phyloP scores from a whole-genome alignment of 371 early-diverging fungal genomes.

The Mucor mucedo region DNA sequence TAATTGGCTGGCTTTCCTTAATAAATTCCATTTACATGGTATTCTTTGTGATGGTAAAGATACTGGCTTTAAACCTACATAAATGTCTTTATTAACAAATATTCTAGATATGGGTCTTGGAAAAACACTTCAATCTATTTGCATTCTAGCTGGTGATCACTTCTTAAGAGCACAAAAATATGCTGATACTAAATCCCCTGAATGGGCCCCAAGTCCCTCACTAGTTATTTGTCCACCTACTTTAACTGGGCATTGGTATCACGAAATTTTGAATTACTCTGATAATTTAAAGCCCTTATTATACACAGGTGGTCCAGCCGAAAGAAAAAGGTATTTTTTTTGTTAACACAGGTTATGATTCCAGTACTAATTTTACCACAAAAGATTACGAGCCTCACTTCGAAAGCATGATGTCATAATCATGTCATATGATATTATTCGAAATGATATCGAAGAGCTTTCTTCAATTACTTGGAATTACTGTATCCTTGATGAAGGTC shows the following conservation, averaged over 20 bases:
- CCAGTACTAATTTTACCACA: background rate
- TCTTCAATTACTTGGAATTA: slow-evolving; percentile 87
- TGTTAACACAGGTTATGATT: no score
- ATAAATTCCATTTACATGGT: slow-evolving; percentile 95
- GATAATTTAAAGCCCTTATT: slow-evolving; percentile 79
- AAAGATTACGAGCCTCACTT: slow-evolving; percentile 50
- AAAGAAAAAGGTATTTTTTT: slow-evolving; percentile 67
- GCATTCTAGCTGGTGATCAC: slow-evolving; percentile 93
- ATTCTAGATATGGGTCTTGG: slow-evolving; percentile 95
- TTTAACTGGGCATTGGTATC: slow-evolving; percentile 97
- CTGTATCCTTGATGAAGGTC: slow-evolving; percentile 99
- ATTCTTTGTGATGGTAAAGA: slow-evolving; percentile 94
- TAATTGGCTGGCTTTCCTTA: slow-evolving; percentile 98
- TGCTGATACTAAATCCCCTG: slow-evolving; percentile 67
- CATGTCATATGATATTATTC: slow-evolving; percentile 96
- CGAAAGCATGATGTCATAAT: slow-evolving; percentile 81
- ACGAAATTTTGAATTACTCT: slow-evolving; percentile 90
- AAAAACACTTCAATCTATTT: slow-evolving; percentile 98
- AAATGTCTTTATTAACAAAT: background rate
- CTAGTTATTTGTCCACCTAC: slow-evolving; percentile 98
- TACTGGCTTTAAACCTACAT: background rate
- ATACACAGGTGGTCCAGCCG: slow-evolving; percentile 84
- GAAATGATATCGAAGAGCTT: slow-evolving; percentile 93
- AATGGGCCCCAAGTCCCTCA: slow-evolving; percentile 74
- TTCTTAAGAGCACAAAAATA: slow-evolving; percentile 66